Base-by-base conservation (phyloP, 2,329 filamentous ascomycete species). In the Aspergillus ochraceoroseus region DNA sequence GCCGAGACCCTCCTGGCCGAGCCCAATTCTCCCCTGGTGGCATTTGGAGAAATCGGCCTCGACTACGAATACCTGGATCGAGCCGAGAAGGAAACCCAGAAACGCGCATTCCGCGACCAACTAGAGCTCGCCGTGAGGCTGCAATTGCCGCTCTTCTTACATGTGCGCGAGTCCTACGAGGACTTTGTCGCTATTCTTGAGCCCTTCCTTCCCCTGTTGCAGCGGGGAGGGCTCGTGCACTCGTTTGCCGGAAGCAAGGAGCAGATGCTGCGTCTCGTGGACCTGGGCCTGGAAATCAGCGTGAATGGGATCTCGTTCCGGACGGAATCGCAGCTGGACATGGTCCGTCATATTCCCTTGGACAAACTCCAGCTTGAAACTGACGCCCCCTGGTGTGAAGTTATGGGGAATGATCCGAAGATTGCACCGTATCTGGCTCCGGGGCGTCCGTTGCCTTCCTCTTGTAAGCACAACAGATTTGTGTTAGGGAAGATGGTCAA, bases 231-330 rank as follows among this genome's bases (percentile, higher is more conserved):
- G 4, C 76, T 94, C 7, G 89, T 95, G 34, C 89, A 95, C 66
- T 87, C 82, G 54, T 95, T 95, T 58, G 95, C 88, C 0, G 89
- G 88, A 3, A 84, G 85, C 0, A 64, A 59, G 3, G 51, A 54
- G 3, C 64, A 72, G 46, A 73, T 73, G 70, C 47, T 56, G 18
- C 46, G 38, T 11, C 48, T 71, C 0, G 52, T 63, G 2, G 51
- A 48, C 0, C 47, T 72, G 23, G 68, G 68, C 0, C 50, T 73
- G 2, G 62, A 68, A 20, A 54, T 73, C 6, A 70, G 70, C 43
- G 67, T 75, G n/a, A 75, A 76, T 19, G 71, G 70, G 0, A 71
- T 74, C 44, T 70, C 67, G 22, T 73, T 73, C 32, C 52, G 59
- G 14, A 60, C 62, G 0, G 51, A 57, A 0, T 63, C 61, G 13